Evolutionary conservation across 768 basidiomycete genomes (phyloP).

Genomic region (Galerina marginata): DNA sequence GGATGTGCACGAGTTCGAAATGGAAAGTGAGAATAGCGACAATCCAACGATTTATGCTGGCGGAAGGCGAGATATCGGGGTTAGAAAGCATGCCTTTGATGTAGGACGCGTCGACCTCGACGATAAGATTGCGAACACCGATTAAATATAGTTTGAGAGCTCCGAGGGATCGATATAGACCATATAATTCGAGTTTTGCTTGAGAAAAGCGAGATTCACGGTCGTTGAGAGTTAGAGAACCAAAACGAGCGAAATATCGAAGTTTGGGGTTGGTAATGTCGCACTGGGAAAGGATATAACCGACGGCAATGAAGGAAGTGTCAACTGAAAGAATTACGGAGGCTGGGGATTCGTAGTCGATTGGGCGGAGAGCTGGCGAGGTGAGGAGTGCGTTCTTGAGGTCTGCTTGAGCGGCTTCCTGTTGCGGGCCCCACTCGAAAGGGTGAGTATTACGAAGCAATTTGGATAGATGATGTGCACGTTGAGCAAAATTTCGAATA

Average conservation of each 20-base stretch:
- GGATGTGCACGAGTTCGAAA: slow-evolving; percentile 14
- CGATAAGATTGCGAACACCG: slow-evolving; percentile 4
- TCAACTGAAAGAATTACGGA: not conserved
- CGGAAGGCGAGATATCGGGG: slow-evolving; percentile 10
- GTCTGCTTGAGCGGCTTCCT: not conserved
- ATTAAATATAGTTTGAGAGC: slow-evolving; percentile 3
- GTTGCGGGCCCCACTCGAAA: not conserved
- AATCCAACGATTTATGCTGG: slow-evolving; percentile 17
- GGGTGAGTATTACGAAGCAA: not conserved
- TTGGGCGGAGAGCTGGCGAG: not conserved
- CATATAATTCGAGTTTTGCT: slow-evolving; percentile 11
- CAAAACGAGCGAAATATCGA: slow-evolving; percentile 1
- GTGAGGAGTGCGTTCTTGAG: slow-evolving; percentile 1
- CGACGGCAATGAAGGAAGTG: slow-evolving; percentile 2
- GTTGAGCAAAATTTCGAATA: not conserved
- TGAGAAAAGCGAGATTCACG: slow-evolving; percentile 6
- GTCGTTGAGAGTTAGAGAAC: slow-evolving; percentile 12
- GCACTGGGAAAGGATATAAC: not conserved
- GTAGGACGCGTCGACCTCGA: slow-evolving; percentile 12
- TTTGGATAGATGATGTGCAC: not conserved
- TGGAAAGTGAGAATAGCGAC: slow-evolving; percentile 16
- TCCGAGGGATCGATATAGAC: slow-evolving; percentile 1
- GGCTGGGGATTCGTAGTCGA: not conserved
- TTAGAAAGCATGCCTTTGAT: slow-evolving; percentile 16
- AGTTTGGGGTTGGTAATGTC: not conserved